phyloP scores from a whole-genome alignment of 257 asterid species.

The Penstemon davidsonii region DNA sequence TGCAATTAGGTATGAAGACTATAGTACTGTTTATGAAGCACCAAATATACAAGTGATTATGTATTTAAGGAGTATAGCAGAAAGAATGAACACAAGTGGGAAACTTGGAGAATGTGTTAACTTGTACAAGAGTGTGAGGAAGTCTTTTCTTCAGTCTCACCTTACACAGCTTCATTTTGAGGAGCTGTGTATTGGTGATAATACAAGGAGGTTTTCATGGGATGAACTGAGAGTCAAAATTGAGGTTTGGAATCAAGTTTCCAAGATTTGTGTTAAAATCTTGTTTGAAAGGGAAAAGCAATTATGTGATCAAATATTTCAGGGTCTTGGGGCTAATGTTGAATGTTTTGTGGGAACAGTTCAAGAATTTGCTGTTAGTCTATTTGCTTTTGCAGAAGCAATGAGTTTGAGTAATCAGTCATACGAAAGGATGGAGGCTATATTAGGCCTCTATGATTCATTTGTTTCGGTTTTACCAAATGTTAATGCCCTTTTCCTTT shows the following conservation, averaged over 20 bases:
- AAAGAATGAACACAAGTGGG: conserved; percentile 33
- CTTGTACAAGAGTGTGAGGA: conserved; percentile 36
- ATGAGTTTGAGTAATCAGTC: conserved; percentile 32
- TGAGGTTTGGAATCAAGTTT: conserved; percentile 40
- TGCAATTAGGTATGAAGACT: conserved; percentile 37
- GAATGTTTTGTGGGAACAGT: conserved; percentile 48
- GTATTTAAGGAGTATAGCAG: conserved; percentile 34
- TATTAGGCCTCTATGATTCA: conserved; percentile 32
- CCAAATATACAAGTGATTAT: conserved; percentile 28
- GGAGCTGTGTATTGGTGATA: conserved; percentile 28
- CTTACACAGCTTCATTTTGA: conserved; percentile 38
- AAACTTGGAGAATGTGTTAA: conserved; percentile 28
- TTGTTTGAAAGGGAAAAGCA: conserved; percentile 40
- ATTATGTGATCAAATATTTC: conserved; percentile 36
- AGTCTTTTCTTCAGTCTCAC: conserved; percentile 17
- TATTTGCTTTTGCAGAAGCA: conserved; percentile 35
- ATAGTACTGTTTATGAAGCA: conserved; percentile 4
- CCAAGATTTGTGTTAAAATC: conserved; percentile 41
- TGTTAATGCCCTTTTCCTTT: conserved; percentile 27
- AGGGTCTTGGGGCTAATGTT: background rate
- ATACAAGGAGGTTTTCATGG: conserved; percentile 10
- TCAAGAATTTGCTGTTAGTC: conserved; percentile 28
- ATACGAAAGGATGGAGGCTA: conserved; percentile 29
- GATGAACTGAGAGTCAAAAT: conserved; percentile 41
- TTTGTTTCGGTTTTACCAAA: conserved; percentile 31